These are phyloP conservation scores for Russula emetica DNA, from an alignment of 768 basidiomycete species.

Conservation along the genomic window DNA sequence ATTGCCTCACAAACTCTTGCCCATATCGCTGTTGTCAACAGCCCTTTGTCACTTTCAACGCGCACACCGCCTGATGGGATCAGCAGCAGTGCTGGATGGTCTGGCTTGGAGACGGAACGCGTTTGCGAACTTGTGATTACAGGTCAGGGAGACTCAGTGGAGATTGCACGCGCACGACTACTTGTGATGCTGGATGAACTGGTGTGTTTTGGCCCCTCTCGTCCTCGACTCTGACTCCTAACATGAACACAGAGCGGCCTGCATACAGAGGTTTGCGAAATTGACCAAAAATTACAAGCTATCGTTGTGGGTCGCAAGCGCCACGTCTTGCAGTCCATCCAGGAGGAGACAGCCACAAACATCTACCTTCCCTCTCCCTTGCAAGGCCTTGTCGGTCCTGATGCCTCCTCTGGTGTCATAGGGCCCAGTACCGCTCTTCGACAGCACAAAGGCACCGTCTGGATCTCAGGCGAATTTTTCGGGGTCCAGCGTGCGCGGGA, in stretches of 20 bases:
- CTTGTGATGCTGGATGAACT: slow-evolving; percentile 94
- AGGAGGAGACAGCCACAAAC: slow-evolving; percentile 96
- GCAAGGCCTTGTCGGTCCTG: slow-evolving; percentile 76
- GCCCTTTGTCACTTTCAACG: slow-evolving; percentile 67
- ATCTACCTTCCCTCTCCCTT: slow-evolving; percentile 91
- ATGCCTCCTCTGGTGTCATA: slow-evolving; percentile 43
- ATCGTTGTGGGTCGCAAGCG: slow-evolving; percentile 91
- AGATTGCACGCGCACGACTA: slow-evolving; percentile 83
- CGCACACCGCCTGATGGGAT: slow-evolving; percentile 75
- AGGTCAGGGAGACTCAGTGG: slow-evolving; percentile 83
- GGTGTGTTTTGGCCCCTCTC: slow-evolving; percentile 46
- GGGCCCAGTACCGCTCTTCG: slow-evolving; percentile 39
- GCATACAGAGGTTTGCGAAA: slow-evolving; percentile 86
- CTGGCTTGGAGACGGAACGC: slow-evolving; percentile 89
- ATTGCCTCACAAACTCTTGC: slow-evolving; percentile 90
- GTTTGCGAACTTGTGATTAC: slow-evolving; percentile 91
- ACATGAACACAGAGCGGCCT: slow-evolving; percentile 64
- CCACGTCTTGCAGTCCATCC: slow-evolving; percentile 79
- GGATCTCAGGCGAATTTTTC: slow-evolving; percentile 98
- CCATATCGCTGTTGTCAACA: slow-evolving; percentile 91
- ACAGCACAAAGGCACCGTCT: slow-evolving; percentile 73
- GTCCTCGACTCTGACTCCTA: background rate
- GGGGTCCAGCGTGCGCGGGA: slow-evolving; percentile 92
- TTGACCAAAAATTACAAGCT: slow-evolving; percentile 90
- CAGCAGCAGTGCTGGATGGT: slow-evolving; percentile 73